Evolutionary conservation across 495 filamentous ascomycete species (phyloP), one percentile per base, ranked within the genome.

Genomic region (Lophiostoma macrostomum): DNA sequence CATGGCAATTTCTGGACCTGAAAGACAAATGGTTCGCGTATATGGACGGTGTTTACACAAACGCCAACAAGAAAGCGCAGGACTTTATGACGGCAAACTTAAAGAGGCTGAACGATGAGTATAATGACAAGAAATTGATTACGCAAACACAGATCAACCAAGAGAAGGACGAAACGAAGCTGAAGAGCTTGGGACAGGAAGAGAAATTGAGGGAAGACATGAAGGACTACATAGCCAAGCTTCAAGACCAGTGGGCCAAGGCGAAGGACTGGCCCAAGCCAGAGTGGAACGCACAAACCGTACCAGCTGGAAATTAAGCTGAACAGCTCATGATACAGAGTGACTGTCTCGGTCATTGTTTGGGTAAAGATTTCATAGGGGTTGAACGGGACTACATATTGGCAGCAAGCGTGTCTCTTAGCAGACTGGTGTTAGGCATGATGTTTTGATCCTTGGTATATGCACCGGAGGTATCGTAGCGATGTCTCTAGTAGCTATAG

Each of bases 61-160:
- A 24, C n/a, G 45, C 45, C 25, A 36, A 49, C 23, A 27, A 37
- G 19, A 49, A 49, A 38, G 18, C 2, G 25, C 1, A 23, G 18
- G 34, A 36, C 25, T 37, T 49, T 28, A 38, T 49, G 31, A 16
- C 36, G 1, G 34, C 6, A 1, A 37, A 49, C 31, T 20, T 49
- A 3, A 37, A 36, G 32, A 49, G n/a, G 38, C 29, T 49, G 16
- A 49, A 49, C 13, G 31, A 36, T n/a, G 45, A 49, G 45, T 49
- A 49, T 49, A 36, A 24, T 24, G 19, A 49, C 16, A n/a, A 38
- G 45, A 49, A 49, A 14, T 25, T 49, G 32, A 49, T 49, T 27
- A 36, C 36, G 13, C 30, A 37, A 19, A 14, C n/a, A 20, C 3
- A 41, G 3, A 22, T 41, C 13, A 22, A 41, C 4, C 19, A 41